Percentiles rank a stretch among this genome's conserved stretches.
phyloP scores from a whole-genome alignment of 176 grass and related monocot species.

The Musa itinerans region DNA sequence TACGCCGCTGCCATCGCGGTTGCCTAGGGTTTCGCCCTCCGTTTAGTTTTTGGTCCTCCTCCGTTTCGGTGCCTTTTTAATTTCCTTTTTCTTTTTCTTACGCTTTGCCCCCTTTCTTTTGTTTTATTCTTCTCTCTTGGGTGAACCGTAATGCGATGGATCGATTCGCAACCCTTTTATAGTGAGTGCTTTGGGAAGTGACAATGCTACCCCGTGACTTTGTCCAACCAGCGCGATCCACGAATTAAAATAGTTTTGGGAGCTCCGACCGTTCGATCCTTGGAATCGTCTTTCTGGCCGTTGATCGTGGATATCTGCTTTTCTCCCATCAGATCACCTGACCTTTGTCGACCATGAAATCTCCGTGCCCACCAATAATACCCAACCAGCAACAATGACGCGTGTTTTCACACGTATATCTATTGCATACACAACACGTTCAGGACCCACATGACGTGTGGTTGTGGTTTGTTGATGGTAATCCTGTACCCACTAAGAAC shows the following conservation, averaged over 20 bases:
- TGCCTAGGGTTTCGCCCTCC: constrained; percentile 21
- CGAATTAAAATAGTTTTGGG: background rate
- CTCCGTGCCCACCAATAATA: background rate
- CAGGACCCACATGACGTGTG: no score
- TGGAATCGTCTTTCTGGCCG: background rate
- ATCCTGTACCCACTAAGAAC: no score
- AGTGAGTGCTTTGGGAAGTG: background rate
- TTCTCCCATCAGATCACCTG: background rate
- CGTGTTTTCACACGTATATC: background rate
- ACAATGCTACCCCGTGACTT: background rate
- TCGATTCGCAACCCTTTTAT: background rate
- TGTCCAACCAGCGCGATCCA: background rate
- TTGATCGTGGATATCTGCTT: background rate
- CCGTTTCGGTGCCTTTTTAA: background rate
- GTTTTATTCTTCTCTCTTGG: no score
- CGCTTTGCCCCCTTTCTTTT: background rate
- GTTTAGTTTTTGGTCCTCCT: background rate
- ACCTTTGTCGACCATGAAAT: background rate
- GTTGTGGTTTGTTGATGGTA: no score
- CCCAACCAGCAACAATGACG: background rate
- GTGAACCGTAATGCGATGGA: background rate
- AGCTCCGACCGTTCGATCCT: background rate
- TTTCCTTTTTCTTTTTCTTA: background rate
- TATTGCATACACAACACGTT: no score
- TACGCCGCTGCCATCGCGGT: background rate